phyloP scores from a whole-genome alignment of 805 yeast genomes.

The Saccharomycopsis javanensis region DNA sequence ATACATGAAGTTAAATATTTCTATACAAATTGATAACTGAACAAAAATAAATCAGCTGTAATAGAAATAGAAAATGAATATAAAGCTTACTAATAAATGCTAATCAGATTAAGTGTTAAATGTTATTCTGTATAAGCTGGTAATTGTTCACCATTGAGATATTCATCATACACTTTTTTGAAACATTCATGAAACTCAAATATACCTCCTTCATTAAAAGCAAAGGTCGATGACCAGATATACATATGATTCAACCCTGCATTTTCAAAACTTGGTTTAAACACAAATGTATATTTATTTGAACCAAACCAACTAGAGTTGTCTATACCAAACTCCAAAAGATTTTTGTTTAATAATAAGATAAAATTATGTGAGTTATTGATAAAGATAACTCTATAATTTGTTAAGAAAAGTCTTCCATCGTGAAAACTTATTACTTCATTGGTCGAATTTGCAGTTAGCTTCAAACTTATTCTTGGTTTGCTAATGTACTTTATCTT shows the following conservation, averaged over 20 bases:
- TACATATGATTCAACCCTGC: conserved; percentile 16
- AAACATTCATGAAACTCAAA: conserved; percentile 13
- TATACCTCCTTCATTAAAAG: conserved; percentile 19
- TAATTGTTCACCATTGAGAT: conserved; percentile 12
- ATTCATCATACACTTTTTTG: conserved; percentile 18
- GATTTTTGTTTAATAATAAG: conserved; percentile 9
- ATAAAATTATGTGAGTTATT: conserved; percentile 9
- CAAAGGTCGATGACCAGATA: conserved; percentile 8
- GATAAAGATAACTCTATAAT: conserved; percentile 12
- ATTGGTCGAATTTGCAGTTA: conserved; percentile 9
- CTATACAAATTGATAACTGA: too few relatives aligned
- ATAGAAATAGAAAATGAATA: too few relatives aligned
- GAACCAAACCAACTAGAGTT: conserved; percentile 16
- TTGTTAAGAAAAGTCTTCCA: conserved; percentile 15
- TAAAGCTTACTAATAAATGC: too few relatives aligned
- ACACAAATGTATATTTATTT: conserved; percentile 14
- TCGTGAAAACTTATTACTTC: conserved; percentile 8
- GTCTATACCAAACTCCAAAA: conserved; percentile 6
- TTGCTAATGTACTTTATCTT: conserved; percentile 7
- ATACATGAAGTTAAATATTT: too few relatives aligned
- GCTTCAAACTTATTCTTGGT: conserved; percentile 12
- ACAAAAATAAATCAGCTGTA: too few relatives aligned
- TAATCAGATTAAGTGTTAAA: too few relatives aligned
- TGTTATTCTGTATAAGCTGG: conserved; percentile 3
- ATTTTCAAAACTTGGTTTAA: conserved; percentile 11